Base-by-base conservation (phyloP, 2,329 filamentous ascomycete species). In the Colletotrichum filicis region DNA sequence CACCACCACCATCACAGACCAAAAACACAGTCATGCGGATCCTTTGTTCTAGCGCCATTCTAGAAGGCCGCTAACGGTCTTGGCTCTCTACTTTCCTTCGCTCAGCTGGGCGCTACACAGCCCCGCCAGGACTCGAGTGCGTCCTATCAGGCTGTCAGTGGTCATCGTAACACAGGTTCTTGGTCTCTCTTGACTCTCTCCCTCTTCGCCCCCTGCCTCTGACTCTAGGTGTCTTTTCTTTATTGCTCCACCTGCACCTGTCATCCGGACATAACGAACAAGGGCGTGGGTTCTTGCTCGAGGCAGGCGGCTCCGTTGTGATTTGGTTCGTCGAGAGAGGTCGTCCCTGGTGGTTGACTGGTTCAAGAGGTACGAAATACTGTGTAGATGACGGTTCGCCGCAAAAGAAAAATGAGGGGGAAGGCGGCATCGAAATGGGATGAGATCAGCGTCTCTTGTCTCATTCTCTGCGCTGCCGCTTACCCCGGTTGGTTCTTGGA, bases 1-100 rank as follows among this genome's bases (percentile, higher is more conserved):
- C 66, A 72, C 62, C 37, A 35, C 12, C 49, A 35, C 56, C 30
- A n/a, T 58, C 58, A 30, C 57, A 53, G 6, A n/a, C 6, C 8
- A 7, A 28, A 9, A 49, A 49, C 19, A 49, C 19, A 22, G 60
- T 46, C 53, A 58, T 35, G 67, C 61, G 61, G 19, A 62, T 71
- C 71, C 71, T 74, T 71, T 74, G 71, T 74, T 71, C 71, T 74
- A 74, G 71, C 71, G 71, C 26, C 35, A 53, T 74, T 71, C 71
- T 71, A 67, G 71, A 74, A 74, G 71, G 56, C 56, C 14, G 5
- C 61, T 59, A 66, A 30, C 26, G 37, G n/a, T 22, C 42, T 59
- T 70, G 53, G 60, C 67, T 59, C 57, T 28, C 19, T n/a, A 28
- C 37, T 32, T 32, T 32, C 30, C 22, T 28, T 30, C 22, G 30